Evolutionary conservation across 2,329 filamentous ascomycete species (phyloP).

Genomic region (Fusarium verticillioides): DNA sequence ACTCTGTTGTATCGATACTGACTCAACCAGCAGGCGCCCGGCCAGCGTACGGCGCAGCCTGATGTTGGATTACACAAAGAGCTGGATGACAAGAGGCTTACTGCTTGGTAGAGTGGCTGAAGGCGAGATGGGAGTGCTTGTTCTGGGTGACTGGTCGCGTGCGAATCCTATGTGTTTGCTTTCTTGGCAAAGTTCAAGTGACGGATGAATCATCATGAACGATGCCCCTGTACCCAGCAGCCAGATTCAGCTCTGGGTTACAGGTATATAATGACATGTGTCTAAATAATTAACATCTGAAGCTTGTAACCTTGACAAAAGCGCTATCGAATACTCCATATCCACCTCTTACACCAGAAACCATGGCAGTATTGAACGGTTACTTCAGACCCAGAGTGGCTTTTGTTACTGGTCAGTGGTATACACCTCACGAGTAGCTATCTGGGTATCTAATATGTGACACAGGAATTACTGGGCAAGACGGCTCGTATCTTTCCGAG

Average conservation of each 20-base stretch:
- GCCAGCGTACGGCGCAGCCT: not conserved
- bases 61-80: not conserved
- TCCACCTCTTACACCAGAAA: not conserved
- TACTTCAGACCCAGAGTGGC: not conserved
- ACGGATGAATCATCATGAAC: not conserved
- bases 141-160: not conserved
- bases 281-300: not conserved
- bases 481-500: not conserved
- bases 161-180: too few species aligned
- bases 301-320: rapidly evolving
- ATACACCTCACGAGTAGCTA: rapidly evolving
- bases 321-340: not conserved
- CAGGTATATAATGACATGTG: not conserved
- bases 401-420: not conserved
- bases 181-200: not conserved
- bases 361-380: not conserved
- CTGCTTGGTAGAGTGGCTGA: not conserved
- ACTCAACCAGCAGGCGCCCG: not conserved
- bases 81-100: not conserved
- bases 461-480: not conserved
- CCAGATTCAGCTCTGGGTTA: rapidly evolving
- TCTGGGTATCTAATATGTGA: not conserved
- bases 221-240: not conserved
- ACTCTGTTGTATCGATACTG: rapidly evolving
- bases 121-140: not conserved